These are phyloP conservation scores for Lactarius indigo DNA, from an alignment of 768 basidiomycete species.

Conservation along the genomic window DNA sequence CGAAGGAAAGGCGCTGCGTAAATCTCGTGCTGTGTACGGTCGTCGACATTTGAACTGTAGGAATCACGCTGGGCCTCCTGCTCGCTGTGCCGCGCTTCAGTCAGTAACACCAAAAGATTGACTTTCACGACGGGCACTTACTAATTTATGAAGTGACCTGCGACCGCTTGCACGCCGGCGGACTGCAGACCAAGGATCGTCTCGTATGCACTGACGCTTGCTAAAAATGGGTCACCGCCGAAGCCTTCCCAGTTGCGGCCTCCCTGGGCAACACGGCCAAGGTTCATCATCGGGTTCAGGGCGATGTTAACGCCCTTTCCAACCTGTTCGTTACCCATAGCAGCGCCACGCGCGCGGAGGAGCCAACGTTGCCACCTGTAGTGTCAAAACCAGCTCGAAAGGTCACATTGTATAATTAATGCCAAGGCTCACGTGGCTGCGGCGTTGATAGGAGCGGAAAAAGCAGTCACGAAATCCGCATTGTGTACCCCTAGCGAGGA, in stretches of 20 bases:
- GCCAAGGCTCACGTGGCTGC: conserved; percentile 65
- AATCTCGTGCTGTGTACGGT: conserved; percentile 74
- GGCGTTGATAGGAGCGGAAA: conserved; percentile 80
- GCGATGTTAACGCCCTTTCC: conserved; percentile 83
- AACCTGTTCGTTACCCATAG: conserved; percentile 81
- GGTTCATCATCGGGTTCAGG: conserved; percentile 81
- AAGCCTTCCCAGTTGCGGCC: conserved; percentile 97
- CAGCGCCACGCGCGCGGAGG: conserved; percentile 69
- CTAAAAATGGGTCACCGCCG: conserved; percentile 82
- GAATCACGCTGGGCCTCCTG: conserved; percentile 59
- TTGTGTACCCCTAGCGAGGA: conserved; percentile 79
- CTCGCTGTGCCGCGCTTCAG: conserved; percentile 42
- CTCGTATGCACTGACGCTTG: conserved; percentile 73
- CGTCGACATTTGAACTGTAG: conserved; percentile 68
- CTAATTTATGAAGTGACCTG: conserved; percentile 82
- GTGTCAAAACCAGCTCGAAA: background rate
- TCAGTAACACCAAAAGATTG: background rate
- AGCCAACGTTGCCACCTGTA: conserved; percentile 70
- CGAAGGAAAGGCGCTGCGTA: conserved; percentile 68
- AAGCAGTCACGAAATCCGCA: conserved; percentile 69
- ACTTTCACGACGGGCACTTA: conserved; percentile 32
- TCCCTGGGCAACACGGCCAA: conserved; percentile 74
- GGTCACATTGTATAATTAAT: background rate
- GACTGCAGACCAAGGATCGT: conserved; percentile 83
- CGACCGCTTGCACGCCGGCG: conserved; percentile 79